Base-by-base conservation (phyloP, 257 asterid species). In the Solanum chaucha region DNA sequence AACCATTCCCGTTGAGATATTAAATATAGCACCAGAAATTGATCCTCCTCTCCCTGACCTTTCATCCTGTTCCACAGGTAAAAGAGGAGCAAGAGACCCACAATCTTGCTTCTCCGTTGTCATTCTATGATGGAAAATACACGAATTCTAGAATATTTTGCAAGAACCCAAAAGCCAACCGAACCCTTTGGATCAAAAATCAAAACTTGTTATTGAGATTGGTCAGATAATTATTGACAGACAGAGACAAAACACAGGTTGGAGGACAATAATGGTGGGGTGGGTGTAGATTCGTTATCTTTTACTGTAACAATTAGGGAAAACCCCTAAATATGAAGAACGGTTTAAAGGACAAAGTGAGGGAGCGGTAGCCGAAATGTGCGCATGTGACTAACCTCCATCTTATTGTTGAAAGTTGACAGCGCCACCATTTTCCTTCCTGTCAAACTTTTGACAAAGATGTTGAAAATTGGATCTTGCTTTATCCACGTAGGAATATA, bases 1-100 rank as follows among this genome's bases (percentile, higher is more conserved):
- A 36, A 97, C 94, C 97, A 97, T 97, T 78, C 97, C 96, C 1
- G 99, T 96, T 0, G 99, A 93, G 10, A 96, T 92, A 88, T 97
- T 97, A 90, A 97, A 97, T 75, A 95, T 89, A 1, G 99, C 99
- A 15, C 99, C 98, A 6, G 92, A 91, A 68, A 96, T 88, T 55
- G 98, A 92, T 48, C 96, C 98, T 58, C 96, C 98, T n/a, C 97
- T 95, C 35, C 81, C 77, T 1, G 90, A 36, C 10, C 84, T 67
- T 38, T 83, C 87, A 68, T 86, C 89, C 40, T 44, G 84, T 3
- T 78, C 86, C 87, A 89, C 89, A 3, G 94, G 94, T 77, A 93
- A 92, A 15, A 96, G 90, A 24, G 97, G 96, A 86, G 91, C 92
- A 71, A 72, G 71, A 86, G 83, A 91, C 85, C 92, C 94, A 36